A percentile compares a stretch with the other conserved stretches of the same genome.
Conservation (phyloP, 768 basidiomycete genomes). For the Ramaria sp. region DNA sequence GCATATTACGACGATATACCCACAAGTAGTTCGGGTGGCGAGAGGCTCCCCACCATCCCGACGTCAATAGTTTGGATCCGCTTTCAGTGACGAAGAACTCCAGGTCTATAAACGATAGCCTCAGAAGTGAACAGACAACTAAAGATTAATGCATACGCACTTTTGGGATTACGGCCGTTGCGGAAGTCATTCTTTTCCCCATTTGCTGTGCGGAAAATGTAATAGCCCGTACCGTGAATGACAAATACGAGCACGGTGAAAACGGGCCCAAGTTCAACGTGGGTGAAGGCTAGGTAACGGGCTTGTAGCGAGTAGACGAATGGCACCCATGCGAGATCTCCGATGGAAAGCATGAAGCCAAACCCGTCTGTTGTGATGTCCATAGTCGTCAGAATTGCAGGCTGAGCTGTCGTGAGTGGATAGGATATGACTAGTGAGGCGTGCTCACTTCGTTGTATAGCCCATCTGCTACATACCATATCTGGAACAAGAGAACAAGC, state of each 20-base stretch:
- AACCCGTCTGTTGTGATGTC: conserved; percentile 97
- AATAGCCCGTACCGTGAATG: conserved; percentile 68
- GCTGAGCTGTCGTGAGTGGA: conserved; percentile 30
- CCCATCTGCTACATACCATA: conserved; percentile 76
- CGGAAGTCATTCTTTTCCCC: conserved; percentile 94
- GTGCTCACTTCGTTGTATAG: conserved; percentile 78
- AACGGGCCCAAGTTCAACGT: conserved; percentile 60
- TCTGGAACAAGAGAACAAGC: conserved; percentile 78
- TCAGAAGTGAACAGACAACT: too few species aligned
- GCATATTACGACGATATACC: conserved; percentile 15
- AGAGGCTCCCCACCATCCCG: conserved; percentile 95
- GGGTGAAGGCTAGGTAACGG: conserved; percentile 88
- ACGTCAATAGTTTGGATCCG: conserved; percentile 85
- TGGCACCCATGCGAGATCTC: conserved; percentile 89
- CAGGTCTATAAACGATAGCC: conserved; percentile 34
- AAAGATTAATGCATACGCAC: conserved; percentile 29
- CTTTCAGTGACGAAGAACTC: conserved; percentile 68
- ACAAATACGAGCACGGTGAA: conserved; percentile 47
- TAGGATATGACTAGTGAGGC: conserved; percentile 8
- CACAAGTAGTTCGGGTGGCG: conserved; percentile 90
- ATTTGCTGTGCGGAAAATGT: conserved; percentile 83
- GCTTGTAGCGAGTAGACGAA: conserved; percentile 92
- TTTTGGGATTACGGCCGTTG: conserved; percentile 89
- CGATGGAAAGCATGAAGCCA: conserved; percentile 94
- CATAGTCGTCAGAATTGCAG: conserved; percentile 89